A percentile compares a stretch with the other conserved stretches of the same genome.
phyloP scores from a whole-genome alignment of 306 rosid species.

The Pterocarpus santalinus region DNA sequence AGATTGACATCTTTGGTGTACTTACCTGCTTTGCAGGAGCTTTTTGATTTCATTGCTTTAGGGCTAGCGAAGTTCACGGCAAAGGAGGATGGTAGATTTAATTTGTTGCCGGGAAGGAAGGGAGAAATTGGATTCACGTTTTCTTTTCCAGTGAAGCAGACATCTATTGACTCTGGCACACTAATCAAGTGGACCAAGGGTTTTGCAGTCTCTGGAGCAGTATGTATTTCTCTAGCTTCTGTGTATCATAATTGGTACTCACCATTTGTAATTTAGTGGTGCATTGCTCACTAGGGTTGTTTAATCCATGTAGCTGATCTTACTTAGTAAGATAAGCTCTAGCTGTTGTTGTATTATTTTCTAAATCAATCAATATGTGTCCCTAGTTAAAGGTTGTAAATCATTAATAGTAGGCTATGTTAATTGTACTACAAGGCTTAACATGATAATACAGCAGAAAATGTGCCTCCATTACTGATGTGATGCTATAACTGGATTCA shows the following conservation, averaged over 20 bases:
- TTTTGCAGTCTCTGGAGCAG: slow-evolving; percentile 90
- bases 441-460: background rate
- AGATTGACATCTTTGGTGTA: background rate
- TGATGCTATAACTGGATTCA: background rate
- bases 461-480: background rate
- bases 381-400: background rate
- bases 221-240: slow-evolving; percentile 48
- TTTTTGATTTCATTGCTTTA: slow-evolving; percentile 89
- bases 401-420: background rate
- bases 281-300: background rate
- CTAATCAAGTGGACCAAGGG: slow-evolving; percentile 98
- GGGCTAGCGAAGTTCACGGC: slow-evolving; percentile 73
- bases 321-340: too few relatives aligned
- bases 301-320: background rate
- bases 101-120: slow-evolving; percentile 60
- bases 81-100: slow-evolving; percentile 69
- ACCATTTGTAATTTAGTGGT: background rate
- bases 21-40: slow-evolving; percentile 58
- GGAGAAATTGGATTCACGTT: slow-evolving; percentile 94
- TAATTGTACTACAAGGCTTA: background rate
- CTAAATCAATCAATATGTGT: background rate
- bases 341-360: too few relatives aligned
- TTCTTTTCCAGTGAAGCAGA: slow-evolving; percentile 94
- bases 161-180: slow-evolving; percentile 86
- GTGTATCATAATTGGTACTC: background rate